phyloP scores from a whole-genome alignment of 2,329 filamentous ascomycete genomes.

The Alternaria sp. region DNA sequence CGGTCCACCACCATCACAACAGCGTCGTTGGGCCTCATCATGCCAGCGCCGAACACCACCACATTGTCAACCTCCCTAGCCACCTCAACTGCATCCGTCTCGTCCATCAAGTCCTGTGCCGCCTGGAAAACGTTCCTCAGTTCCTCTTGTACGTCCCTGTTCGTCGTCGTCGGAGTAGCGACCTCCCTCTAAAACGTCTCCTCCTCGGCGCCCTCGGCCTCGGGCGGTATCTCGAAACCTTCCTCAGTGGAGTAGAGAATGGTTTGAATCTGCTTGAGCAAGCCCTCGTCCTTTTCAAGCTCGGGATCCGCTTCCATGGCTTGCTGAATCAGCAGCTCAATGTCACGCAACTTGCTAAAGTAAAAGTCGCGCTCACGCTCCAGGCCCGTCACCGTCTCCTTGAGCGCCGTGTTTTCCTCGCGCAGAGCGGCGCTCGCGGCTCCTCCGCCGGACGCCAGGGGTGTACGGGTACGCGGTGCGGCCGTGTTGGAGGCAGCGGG shows the following conservation, averaged over 20 bases:
- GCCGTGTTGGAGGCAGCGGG: slow-evolving; percentile 52
- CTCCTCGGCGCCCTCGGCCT: slow-evolving; percentile 77
- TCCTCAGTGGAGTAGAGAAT: slow-evolving; percentile 96
- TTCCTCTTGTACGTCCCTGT: neutral
- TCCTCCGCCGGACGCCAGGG: slow-evolving; percentile 58
- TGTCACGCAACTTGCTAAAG: slow-evolving; percentile 97
- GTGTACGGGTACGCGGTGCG: slow-evolving; percentile 53
- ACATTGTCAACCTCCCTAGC: no score
- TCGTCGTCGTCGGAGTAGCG: neutral
- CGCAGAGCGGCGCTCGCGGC: slow-evolving; percentile 76
- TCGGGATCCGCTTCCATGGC: slow-evolving; percentile 92
- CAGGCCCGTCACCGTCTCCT: slow-evolving; percentile 93
- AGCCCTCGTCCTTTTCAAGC: slow-evolving; percentile 89
- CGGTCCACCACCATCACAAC: neutral
- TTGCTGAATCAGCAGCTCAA: slow-evolving; percentile 92
- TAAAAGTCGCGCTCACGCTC: slow-evolving; percentile 99
- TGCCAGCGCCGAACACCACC: no score
- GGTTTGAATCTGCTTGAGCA: slow-evolving; percentile 94
- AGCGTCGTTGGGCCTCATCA: neutral
- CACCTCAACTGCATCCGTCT: neutral
- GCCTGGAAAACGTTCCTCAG: slow-evolving; percentile 9
- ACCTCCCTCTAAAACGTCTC: slow-evolving; percentile 59
- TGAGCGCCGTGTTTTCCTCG: slow-evolving; percentile 85
- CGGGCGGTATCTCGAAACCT: slow-evolving; percentile 85
- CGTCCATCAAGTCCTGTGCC: slow-evolving; percentile 14